Base-by-base conservation (phyloP, 208 protist species). In the Crithidia sp. region DNA sequence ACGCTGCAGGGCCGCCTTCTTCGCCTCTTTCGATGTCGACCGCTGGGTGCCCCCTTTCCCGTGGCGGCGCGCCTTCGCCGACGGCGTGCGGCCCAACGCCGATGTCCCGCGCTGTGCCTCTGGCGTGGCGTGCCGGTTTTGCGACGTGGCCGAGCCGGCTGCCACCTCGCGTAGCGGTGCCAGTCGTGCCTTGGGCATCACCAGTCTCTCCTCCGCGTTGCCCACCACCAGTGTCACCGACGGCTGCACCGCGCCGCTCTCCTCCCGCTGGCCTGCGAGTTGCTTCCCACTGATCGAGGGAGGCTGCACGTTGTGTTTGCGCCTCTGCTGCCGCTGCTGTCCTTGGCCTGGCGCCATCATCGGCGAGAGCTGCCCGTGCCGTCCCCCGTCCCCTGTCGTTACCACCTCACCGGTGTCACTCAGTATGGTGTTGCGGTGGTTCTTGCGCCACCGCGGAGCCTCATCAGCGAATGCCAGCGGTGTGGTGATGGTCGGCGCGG, bases 281-380 rank as follows among this genome's bases (percentile, higher is more conserved):
- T 28, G 28, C 28, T 28, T 28, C 28, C 28, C 28, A 28, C 28
- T 28, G 28, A 28, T 28, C 28, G 28, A 28, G 28, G 28, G 0
- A 28, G 28, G 28, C 28, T 28, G 28, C 28, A 28, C 5, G 45
- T 49, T 49, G 45, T 49, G 9, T 2, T 19, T 45, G 49, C 49
- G 17, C 3, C 2, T 43, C 16, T 52, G 12, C 2, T 54, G 67
- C 2, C 9, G 67, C 36, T 17, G 67, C 52, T 52, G 50, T 40
- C 56, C 28, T 10, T 43, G 45, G 0, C 36, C 40, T 4, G 65
- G 60, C 45, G 52, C 19, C 10, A 53, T 39, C 58, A 73, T 54
- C 14, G 67, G 67, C 17, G 66, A 79, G 16, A 79, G 61, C 4
- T 58, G 53, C 6, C 59, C 52, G 63, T 55, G 43, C 45, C 52